These are phyloP conservation scores for Podospora conica DNA, from an alignment of 495 filamentous ascomycete genomes.

Conservation along the genomic window DNA sequence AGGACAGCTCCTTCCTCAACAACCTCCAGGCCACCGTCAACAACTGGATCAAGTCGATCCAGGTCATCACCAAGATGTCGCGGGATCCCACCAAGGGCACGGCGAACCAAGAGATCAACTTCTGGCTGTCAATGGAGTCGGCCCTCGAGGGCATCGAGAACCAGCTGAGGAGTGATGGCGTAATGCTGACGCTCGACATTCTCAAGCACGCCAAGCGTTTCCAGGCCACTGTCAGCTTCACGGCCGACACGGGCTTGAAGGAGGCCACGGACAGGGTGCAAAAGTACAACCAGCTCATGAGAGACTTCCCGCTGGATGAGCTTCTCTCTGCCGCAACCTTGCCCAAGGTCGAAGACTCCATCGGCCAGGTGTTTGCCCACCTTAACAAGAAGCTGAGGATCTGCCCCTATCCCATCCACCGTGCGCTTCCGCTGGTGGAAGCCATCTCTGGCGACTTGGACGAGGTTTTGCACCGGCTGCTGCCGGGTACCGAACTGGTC, in stretches of 20 bases:
- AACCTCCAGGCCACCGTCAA: slow-evolving; percentile 89
- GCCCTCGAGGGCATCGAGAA: slow-evolving; percentile 83
- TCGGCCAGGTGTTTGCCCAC: slow-evolving; percentile 81
- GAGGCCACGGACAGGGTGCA: slow-evolving; percentile 92
- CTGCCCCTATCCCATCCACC: slow-evolving; percentile 85
- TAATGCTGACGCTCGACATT: slow-evolving; percentile 86
- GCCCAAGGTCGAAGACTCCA: slow-evolving; percentile 82
- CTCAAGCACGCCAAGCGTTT: slow-evolving; percentile 93
- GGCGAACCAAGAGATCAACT: slow-evolving; percentile 95
- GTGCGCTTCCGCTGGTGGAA: slow-evolving; percentile 90
- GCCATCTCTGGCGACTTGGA: slow-evolving; percentile 96
- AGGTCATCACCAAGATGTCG: slow-evolving; percentile 91
- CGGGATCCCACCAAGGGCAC: slow-evolving; percentile 82
- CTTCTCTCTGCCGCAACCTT: slow-evolving; percentile 85
- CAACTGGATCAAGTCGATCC: slow-evolving; percentile 96
- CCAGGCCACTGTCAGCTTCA: slow-evolving; percentile 92
- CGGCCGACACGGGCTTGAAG: slow-evolving; percentile 87
- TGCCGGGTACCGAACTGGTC: slow-evolving; percentile 81
- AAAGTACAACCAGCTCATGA: slow-evolving; percentile 97
- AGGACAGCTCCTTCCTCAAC: slow-evolving; percentile 87
- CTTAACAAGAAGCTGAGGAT: slow-evolving; percentile 95
- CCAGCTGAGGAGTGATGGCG: slow-evolving; percentile 81
- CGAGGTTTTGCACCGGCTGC: slow-evolving; percentile 70
- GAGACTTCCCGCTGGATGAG: slow-evolving; percentile 94
- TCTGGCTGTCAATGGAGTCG: slow-evolving; percentile 94